Percentiles rank a stretch among this genome's conserved stretches.
Evolutionary conservation across 1,284 basidiomycete species (phyloP).

Genomic region (Marasmius tenuissimus): DNA sequence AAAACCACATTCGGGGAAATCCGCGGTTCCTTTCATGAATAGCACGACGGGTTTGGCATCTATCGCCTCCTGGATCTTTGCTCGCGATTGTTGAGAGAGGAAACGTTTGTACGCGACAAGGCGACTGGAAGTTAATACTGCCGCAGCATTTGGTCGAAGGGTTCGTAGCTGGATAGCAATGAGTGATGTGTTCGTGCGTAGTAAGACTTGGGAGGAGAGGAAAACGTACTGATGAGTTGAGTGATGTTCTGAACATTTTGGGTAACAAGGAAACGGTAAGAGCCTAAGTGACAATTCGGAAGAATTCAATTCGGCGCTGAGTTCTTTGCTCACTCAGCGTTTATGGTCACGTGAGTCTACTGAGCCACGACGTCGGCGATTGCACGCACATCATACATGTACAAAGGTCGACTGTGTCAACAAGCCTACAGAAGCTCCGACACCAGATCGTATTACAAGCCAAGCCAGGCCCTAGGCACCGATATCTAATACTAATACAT

Average conservation of each 20-base stretch:
- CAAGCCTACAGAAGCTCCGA: too few relatives aligned
- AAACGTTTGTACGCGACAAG: constrained; percentile 30
- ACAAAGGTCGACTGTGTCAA: background rate
- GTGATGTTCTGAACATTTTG: constrained; percentile 43
- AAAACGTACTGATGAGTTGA: constrained; percentile 43
- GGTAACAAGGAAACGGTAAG: constrained; percentile 7
- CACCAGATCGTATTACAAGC: too few relatives aligned
- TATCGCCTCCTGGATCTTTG: constrained; percentile 61
- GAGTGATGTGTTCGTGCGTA: constrained; percentile 2
- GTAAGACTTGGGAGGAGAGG: constrained; percentile 7
- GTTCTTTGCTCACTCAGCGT: background rate
- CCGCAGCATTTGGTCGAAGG: constrained; percentile 7
- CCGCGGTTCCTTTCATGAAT: constrained; percentile 94
- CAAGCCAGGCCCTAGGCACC: background rate
- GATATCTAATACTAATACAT: constrained; percentile 32
- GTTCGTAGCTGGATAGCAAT: constrained; percentile 13
- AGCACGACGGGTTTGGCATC: constrained; percentile 77
- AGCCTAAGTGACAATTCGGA: background rate
- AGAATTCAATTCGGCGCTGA: background rate
- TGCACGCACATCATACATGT: too few relatives aligned
- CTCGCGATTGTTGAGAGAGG: constrained; percentile 44
- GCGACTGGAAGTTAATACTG: constrained; percentile 8
- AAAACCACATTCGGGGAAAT: constrained; percentile 91
- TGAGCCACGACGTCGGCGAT: background rate
- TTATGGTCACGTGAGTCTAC: background rate